Evolutionary conservation across 1,139 yeast species (phyloP), one percentile per base, ranked within the genome.

Genomic region (Yamadazyma dendronema): DNA sequence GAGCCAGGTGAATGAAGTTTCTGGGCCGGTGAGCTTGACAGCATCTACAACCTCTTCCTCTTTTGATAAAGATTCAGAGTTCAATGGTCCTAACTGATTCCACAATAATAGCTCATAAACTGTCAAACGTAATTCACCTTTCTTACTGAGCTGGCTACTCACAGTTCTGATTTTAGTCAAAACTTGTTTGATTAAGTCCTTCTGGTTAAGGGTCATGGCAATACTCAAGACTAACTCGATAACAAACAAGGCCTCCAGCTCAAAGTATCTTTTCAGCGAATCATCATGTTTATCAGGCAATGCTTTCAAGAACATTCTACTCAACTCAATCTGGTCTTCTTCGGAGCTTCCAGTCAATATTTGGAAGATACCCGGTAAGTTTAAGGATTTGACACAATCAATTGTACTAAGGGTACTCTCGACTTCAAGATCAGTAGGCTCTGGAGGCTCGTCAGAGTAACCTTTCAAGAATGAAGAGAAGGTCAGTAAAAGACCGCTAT

Each of bases 401-500:
- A 84, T 65, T 0, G 96, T 84, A 4, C 89, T 82, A 17, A 84
- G 61, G 0, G 97, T 85, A 2, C 88, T 77, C 44, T 89, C 96
- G 34, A 94, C 82, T 52, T 90, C 97, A 50, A 85, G 95, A 40
- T 85, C 95, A 1, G 94, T 77, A 3, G 98, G 98, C 56, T 90
- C 97, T 6, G 86, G 84, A 2, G 87, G 82, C 28, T 86, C 95
- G 49, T 89, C 97, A 0, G 84, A 72, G 42, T 84, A 79, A 12
- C 97, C 94, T 48, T 94, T 86, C 59, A 94, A 74, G 53, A 89
- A 90, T 0, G 96, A 88, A 1, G 97, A 89, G 49, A 94, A 82
- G 0, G 97, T 85, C 1, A 96, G 86, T 41, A 94, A 77, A 17
- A 94, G 57, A 2, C 97, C 88, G 8, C 75, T 72, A 28, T 81